Evolutionary conservation across 768 basidiomycete genomes (phyloP).

Genomic region (Rhizopogon roseolus): DNA sequence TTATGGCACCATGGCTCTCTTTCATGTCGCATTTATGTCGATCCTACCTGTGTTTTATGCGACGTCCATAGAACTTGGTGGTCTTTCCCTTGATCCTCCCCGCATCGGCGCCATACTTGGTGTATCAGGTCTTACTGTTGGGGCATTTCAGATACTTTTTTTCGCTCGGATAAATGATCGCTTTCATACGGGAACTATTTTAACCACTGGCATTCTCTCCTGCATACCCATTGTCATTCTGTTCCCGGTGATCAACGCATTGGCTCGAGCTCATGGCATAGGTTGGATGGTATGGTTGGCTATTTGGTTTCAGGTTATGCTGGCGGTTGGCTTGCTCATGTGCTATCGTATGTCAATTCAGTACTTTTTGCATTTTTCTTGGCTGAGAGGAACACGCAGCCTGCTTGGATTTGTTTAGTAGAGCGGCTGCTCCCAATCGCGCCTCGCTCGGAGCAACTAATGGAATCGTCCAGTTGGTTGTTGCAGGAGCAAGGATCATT

Average conservation of each 20-base stretch:
- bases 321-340: constrained; percentile 28
- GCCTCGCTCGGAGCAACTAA: neutral
- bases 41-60: constrained; percentile 29
- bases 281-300: constrained; percentile 39
- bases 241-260: constrained; percentile 35
- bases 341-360: neutral
- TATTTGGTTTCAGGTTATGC: constrained; percentile 42
- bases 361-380: neutral
- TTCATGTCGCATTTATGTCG: constrained; percentile 60
- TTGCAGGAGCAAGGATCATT: neutral
- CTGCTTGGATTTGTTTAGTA: neutral
- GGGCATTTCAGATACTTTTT: constrained; percentile 54
- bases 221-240: constrained; percentile 38
- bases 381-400: neutral
- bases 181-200: constrained; percentile 57
- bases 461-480: neutral
- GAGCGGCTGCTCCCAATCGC: neutral
- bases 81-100: constrained; percentile 20
- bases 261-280: constrained; percentile 19
- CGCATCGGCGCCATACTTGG: constrained; percentile 25
- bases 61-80: constrained; percentile 26
- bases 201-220: constrained; percentile 43
- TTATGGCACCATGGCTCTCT: constrained; percentile 56
- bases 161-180: constrained; percentile 53
- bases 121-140: constrained; percentile 20